These are phyloP conservation scores for Exophiala mesophila DNA, from an alignment of 2,329 filamentous ascomycete species.

Conservation along the genomic window DNA sequence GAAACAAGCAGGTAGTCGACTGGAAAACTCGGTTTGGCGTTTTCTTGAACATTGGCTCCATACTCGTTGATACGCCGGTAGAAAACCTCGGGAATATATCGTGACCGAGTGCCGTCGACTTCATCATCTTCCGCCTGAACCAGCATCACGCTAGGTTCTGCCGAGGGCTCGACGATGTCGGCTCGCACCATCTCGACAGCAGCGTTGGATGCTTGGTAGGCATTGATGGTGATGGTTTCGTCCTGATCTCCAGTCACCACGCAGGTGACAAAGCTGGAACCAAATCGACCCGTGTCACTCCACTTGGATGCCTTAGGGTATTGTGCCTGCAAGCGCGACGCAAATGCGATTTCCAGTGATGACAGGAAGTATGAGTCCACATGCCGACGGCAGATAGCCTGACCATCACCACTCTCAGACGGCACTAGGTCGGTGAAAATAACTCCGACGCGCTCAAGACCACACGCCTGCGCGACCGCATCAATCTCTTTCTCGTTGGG, in stretches of 20 bases:
- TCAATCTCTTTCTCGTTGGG: conserved; percentile 78
- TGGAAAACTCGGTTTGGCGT: conserved; percentile 91
- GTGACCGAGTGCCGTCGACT: conserved; percentile 59
- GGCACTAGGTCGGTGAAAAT: conserved; percentile 93
- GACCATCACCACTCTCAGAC: conserved; percentile 73
- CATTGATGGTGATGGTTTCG: conserved; percentile 80
- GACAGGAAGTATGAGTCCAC: conserved; percentile 92
- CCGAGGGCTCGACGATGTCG: conserved; percentile 90
- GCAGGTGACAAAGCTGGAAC: conserved; percentile 95
- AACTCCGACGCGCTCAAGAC: conserved; percentile 81
- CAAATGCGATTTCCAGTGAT: conserved; percentile 86
- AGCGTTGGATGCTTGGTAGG: conserved; percentile 92
- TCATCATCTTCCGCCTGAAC: conserved; percentile 89
- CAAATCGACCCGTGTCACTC: conserved; percentile 91
- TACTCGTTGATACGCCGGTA: conserved; percentile 96
- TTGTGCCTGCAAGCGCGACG: conserved; percentile 78
- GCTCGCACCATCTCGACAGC: conserved; percentile 96
- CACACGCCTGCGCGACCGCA: conserved; percentile 73
- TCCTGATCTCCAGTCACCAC: conserved; percentile 88
- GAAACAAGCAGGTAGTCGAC: conserved; percentile 96
- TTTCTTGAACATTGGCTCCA: conserved; percentile 91
- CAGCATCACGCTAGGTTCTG: conserved; percentile 88
- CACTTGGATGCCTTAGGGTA: conserved; percentile 90
- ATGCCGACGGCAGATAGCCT: conserved; percentile 90
- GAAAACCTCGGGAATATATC: conserved; percentile 97